A percentile compares a stretch with the other conserved stretches of the same genome.
Conservation (phyloP, 371 early-diverging fungal genomes). For the Umbelopsis sp. region DNA sequence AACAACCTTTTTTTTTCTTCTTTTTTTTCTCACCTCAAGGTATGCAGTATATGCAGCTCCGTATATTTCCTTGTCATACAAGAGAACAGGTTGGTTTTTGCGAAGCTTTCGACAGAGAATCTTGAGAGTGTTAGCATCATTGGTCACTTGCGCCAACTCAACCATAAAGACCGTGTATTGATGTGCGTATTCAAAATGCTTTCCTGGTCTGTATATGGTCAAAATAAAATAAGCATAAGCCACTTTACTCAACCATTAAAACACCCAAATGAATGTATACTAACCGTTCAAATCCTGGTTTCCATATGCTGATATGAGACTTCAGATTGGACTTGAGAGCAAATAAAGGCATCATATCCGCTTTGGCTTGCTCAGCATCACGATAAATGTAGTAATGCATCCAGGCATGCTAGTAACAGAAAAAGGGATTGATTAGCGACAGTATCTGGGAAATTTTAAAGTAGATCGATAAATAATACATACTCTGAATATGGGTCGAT, state of each 20-base stretch:
- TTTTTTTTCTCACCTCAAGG: conserved; percentile 25
- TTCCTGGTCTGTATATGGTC: conserved; percentile 51
- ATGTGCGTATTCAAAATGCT: conserved; percentile 69
- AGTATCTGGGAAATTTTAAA: too few species aligned
- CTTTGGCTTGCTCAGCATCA: conserved; percentile 61
- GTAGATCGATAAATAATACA: neutral
- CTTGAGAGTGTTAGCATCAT: conserved; percentile 62
- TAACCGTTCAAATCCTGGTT: conserved; percentile 74
- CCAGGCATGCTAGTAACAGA: conserved; percentile 61
- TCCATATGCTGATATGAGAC: conserved; percentile 68
- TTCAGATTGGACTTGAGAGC: conserved; percentile 56
- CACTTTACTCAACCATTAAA: neutral
- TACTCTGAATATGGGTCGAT: conserved; percentile 69
- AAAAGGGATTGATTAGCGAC: neutral
- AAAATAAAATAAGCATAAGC: neutral
- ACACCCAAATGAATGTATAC: neutral
- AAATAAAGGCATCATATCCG: conserved; percentile 59
- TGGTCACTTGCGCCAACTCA: conserved; percentile 51
- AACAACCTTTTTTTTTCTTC: neutral
- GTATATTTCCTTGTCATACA: conserved; percentile 58
- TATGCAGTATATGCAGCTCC: conserved; percentile 49
- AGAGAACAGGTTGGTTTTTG: conserved; percentile 51
- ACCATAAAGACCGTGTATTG: conserved; percentile 67
- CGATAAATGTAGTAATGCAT: conserved; percentile 58
- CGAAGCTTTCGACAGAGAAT: conserved; percentile 61